Base-by-base conservation (phyloP, 306 rosid species). In the Trifolium fragiferum region DNA sequence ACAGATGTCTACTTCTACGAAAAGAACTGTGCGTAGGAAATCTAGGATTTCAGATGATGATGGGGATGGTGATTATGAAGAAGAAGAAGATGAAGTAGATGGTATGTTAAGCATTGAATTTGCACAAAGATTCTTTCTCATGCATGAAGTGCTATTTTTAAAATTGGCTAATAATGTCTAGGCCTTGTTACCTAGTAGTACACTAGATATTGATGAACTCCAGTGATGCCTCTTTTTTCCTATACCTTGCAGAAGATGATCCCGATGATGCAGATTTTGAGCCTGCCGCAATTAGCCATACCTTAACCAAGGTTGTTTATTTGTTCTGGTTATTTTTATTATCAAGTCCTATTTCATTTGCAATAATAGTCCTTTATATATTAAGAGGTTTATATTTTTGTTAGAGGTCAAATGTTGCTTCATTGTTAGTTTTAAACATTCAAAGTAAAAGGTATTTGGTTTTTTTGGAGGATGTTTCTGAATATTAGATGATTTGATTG, bases 211-310 rank as follows among this genome's bases (percentile, higher is more conserved):
- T 65, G 53, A 44, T 60, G 65, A 50, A 55, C 80, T 23, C 6
- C n/a, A 23, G 10, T 54, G 66, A 71, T 74, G 72, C 63, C 38
- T 67, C 73, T 46, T 75, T 64, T 58, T 47, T 70, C 1, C 54
- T 16, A 37, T 74, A 74, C 68, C 63, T 81, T 73, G 86, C 93
- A 95, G 98, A 90, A 84, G 99, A 95, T 89, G 99, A 95, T 81
- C 97, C 98, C 0, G 96, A 89, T 51, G 99, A 95, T 80, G 96
- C 83, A 57, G 99, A 95, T 81, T 95, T 95, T 72, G 98, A 95
- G 79, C 99, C 97, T 68, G 86, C 77, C 30, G 41, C 83, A 2
- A 86, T 74, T 84, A 89, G 82, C 47, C 96, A 81, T 70, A 51
- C 98, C 49, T 87, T 81, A 50, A 89, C 81, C 51, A 92, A 95